A percentile compares a stretch with the other conserved stretches of the same genome.
phyloP scores from a whole-genome alignment of 2,329 filamentous ascomycete genomes.

The Cucurbitaria berberidis region DNA sequence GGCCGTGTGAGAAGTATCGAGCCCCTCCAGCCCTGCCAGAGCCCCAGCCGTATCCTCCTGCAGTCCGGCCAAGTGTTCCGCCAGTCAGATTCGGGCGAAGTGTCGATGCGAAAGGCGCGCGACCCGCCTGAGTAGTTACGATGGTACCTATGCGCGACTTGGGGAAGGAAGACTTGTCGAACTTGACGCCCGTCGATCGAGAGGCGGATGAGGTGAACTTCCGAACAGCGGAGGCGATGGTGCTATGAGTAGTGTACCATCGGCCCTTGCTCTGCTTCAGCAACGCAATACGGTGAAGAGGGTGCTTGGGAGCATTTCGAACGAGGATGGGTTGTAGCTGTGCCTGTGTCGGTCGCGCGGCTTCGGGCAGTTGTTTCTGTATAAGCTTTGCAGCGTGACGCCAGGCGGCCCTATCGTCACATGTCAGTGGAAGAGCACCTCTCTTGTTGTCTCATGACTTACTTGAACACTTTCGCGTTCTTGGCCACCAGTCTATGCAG shows the following conservation, averaged over 20 bases:
- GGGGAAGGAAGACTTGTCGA: constrained; percentile 60
- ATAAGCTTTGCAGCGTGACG: constrained; percentile 55
- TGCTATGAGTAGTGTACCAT: constrained; percentile 65
- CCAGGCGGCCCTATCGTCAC: constrained; percentile 53
- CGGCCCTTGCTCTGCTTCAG: constrained; percentile 69
- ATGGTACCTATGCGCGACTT: constrained; percentile 63
- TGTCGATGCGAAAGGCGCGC: constrained; percentile 85
- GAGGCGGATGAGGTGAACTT: constrained; percentile 59
- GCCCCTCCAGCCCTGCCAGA: constrained; percentile 72
- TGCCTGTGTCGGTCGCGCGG: constrained; percentile 51
- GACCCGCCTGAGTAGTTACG: constrained; percentile 69
- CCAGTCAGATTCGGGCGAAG: constrained; percentile 92
- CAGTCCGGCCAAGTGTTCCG: constrained; percentile 80
- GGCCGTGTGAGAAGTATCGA: constrained; percentile 88
- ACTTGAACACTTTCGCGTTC: constrained; percentile 52
- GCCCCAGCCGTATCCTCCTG: constrained; percentile 85
- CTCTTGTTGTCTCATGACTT: constrained; percentile 9
- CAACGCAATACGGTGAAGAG: constrained; percentile 65
- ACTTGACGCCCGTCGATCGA: constrained; percentile 49
- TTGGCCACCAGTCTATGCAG: constrained; percentile 50
- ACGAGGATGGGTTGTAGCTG: constrained; percentile 66
- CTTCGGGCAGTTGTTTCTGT: constrained; percentile 53
- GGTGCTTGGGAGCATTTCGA: constrained; percentile 63
- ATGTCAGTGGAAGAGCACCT: neutral
- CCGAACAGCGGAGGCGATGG: constrained; percentile 53